Evolutionary conservation across 768 basidiomycete genomes (phyloP).

Genomic region (Leucosporidium creatinivorum): DNA sequence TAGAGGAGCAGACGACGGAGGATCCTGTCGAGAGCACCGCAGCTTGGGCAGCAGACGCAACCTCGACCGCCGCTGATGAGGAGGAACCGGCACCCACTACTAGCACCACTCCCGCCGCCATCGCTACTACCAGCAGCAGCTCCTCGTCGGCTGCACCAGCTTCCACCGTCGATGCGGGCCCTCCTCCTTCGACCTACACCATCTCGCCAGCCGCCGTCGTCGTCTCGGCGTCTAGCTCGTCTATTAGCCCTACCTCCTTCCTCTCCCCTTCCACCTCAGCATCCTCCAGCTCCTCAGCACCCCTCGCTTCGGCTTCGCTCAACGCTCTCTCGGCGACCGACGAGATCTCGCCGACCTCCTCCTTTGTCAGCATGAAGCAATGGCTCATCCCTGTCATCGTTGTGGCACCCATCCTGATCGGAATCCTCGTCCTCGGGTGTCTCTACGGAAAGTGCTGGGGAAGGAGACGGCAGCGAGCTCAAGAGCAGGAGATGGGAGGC

Average conservation of each 20-base stretch:
- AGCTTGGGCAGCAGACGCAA: background rate
- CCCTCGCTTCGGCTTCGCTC: background rate
- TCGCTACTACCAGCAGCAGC: background rate
- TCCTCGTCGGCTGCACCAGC: too few species aligned
- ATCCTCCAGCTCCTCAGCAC: background rate
- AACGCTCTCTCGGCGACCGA: background rate
- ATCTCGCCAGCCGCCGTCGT: background rate
- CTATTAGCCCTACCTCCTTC: constrained; percentile 1
- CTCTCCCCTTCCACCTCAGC: background rate
- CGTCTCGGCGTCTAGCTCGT: background rate
- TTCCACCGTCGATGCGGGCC: too few species aligned
- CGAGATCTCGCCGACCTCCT: background rate
- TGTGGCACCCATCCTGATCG: constrained; percentile 13
- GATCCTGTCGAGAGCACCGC: background rate
- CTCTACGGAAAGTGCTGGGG: constrained; percentile 28
- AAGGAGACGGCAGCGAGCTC: background rate
- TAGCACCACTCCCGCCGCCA: background rate
- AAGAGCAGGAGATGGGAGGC: background rate
- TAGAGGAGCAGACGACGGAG: background rate
- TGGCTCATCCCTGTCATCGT: constrained; percentile 31
- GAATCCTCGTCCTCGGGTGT: constrained; percentile 17
- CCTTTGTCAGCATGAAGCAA: constrained; percentile 11
- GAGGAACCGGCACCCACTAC: background rate
- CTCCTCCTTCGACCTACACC: background rate
- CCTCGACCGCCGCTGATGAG: background rate